Base-by-base conservation (phyloP, 2,329 filamentous ascomycete species). In the Cladosporium velox region DNA sequence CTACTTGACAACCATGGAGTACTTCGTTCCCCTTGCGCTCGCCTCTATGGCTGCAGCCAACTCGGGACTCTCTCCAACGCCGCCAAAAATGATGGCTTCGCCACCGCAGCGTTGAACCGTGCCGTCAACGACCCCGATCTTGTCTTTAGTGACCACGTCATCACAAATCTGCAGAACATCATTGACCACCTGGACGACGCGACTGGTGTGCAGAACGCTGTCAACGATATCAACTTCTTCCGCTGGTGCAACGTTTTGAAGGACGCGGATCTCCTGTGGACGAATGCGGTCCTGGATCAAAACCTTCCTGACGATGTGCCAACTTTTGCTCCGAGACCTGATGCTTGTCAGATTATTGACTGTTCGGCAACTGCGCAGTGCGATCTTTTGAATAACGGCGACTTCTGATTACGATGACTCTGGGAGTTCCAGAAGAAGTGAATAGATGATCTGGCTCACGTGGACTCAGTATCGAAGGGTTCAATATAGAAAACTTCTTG, bases 151-250 rank as follows among this genome's bases (percentile, higher is more conserved):
- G 30, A 34, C 18, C 54, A 57, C 18, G 54, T 57, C 12, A 32
- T 35, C 21, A 35, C 18, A 1, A 38, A 57, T 11, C 38, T 57
- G 54, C 15, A 57, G 5, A 57, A 5, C 4, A 57, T 57, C 12
- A 57, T 57, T 11, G 18, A 24, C 3, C 15, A 57, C n/a, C 14
- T n/a, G 30, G 7, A 12, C 8, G 54, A 57, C 12, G 28, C 11
- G n/a, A 24, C n/a, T 21, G 8, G 0, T 21, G 54, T 35, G 7
- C 54, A 57, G 6, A 35, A 21, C 24, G 54, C 30, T 57, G 54
- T 57, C 18, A 35, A 57, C 10, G 30, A 57, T n/a, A 57, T 57
- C 30, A 57, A 57, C 18, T 57, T 57, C 30, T 57, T 57, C 54
- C 28, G 54, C 28, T 57, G 54, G 30, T 57, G 54, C 30, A 34